Evolutionary conservation across 345 rosid species (phyloP).

Genomic region (Eucalyptus regnans): DNA sequence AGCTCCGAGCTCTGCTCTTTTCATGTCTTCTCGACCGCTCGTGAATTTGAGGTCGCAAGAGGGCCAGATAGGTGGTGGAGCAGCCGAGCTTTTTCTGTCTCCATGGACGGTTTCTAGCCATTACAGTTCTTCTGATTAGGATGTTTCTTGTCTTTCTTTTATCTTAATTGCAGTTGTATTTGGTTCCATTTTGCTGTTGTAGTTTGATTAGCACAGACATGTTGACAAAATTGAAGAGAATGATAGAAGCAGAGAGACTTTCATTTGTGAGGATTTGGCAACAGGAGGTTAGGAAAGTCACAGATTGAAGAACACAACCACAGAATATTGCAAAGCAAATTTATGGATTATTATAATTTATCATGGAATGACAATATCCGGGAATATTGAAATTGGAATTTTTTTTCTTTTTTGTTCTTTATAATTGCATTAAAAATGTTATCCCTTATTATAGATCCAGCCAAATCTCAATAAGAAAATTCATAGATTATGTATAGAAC

Average conservation of each 20-base stretch:
- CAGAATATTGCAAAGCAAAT: not conserved
- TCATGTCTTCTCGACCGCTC: not conserved
- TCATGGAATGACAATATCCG: not conserved
- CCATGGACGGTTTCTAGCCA: constrained; percentile 6
- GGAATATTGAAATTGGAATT: not conserved
- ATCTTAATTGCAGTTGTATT: not conserved
- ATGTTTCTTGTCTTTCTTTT: not conserved
- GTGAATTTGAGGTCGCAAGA: not conserved
- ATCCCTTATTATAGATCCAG: not conserved
- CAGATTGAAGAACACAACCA: not conserved
- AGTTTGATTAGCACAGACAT: not conserved
- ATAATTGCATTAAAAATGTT: not conserved
- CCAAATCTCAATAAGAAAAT: not conserved
- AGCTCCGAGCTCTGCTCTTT: not conserved
- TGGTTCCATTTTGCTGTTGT: not conserved
- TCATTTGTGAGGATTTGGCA: not conserved
- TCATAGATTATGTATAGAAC: not conserved
- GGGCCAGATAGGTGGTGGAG: not conserved
- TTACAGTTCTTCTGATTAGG: constrained; percentile 3
- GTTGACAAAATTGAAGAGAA: not conserved
- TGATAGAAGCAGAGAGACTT: not conserved
- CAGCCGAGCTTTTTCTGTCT: not conserved
- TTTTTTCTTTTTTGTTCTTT: not conserved
- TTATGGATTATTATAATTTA: not conserved
- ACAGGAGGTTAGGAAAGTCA: not conserved